Evolutionary conservation across 2,329 filamentous ascomycete genomes (phyloP).

Genomic region (Ramularia endophylla): DNA sequence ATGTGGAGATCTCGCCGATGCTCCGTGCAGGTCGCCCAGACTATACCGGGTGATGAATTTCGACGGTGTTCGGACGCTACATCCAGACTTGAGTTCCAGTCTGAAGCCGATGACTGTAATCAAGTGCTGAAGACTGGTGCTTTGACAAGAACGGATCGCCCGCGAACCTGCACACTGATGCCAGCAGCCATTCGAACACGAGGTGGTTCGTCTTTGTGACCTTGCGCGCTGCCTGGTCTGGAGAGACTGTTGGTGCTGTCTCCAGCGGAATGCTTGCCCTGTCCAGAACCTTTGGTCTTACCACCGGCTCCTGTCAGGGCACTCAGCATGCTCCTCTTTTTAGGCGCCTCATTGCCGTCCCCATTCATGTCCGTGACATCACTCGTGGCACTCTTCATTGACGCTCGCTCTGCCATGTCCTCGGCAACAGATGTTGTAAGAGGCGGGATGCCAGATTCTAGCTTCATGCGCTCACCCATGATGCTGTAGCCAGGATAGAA

Average conservation of each 20-base stretch:
- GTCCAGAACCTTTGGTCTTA: slow-evolving; percentile 29
- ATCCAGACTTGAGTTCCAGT: not conserved
- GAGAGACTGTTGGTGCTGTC: slow-evolving; percentile 33
- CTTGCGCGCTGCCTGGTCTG: slow-evolving; percentile 37
- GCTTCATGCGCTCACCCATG: slow-evolving; percentile 72
- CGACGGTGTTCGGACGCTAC: too few species aligned
- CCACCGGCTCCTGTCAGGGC: slow-evolving; percentile 36
- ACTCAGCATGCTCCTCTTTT: slow-evolving; percentile 39
- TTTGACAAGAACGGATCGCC: slow-evolving; percentile 45
- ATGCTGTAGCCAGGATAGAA: slow-evolving; percentile 70
- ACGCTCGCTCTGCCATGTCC: slow-evolving; percentile 38
- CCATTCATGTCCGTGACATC: slow-evolving; percentile 29
- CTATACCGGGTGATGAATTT: too few species aligned
- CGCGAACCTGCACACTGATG: slow-evolving; percentile 43
- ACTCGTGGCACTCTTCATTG: slow-evolving; percentile 31
- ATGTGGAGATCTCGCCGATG: too few species aligned
- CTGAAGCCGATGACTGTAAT: not conserved
- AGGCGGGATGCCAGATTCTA: slow-evolving; percentile 56
- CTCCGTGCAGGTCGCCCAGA: too few species aligned
- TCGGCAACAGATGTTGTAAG: slow-evolving; percentile 39
- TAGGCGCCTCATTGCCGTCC: slow-evolving; percentile 14
- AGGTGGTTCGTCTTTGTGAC: slow-evolving; percentile 37
- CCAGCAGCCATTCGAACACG: slow-evolving; percentile 45
- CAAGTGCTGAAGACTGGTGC: slow-evolving; percentile 40
- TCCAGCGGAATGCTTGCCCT: slow-evolving; percentile 32